Base-by-base conservation (phyloP, 306 rosid genomes). In the Malus sylvestris region DNA sequence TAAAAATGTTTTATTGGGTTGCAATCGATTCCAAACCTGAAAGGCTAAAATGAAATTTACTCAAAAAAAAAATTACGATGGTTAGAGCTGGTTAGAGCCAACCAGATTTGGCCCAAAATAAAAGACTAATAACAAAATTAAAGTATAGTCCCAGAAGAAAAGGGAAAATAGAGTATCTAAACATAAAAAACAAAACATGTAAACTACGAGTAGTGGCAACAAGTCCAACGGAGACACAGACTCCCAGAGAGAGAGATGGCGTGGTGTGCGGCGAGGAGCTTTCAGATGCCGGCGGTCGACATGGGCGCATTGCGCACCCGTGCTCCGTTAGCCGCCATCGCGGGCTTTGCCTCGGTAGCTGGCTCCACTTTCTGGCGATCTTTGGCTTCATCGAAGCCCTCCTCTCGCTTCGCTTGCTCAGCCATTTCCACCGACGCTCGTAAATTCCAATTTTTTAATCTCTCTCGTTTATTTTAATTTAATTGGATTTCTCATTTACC, bases 401-500 rank as follows among this genome's bases (percentile, higher is more conserved):
- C 86, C 78, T 0, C 58, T 25, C 91, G 96, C 45, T 93, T 93
- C 71, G 86, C 96, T 61, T 90, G 90, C 86, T 65, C 79, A 33
- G 78, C 87, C 80, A 86, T 87, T 68, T 91, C 98, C 67, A 76
- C 90, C 7, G 85, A 86, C 61, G 0, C 90, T 70, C 57, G 97
- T 91, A 76, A 81, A 51, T 63, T 23, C 69, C 59, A 61, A 68
- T 33, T 65, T 62, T 44, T 59, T 8, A 15, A 32, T 33, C 10
- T 32, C 27, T 12, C 22, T 29, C 29, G 0, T 0, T 27, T 20
- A 3, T 45, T 63, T 15, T 29, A 9, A 4, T 5, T 30, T 23
- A n/a, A 16, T 55, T 29, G 33, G 4, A 30, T 68, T 20, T 32
- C 68, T 12, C 27, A 32, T 74, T 61, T 73, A 33, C 10, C 51